Evolutionary conservation across 768 basidiomycete genomes (phyloP).

Genomic region (Cystoderma amianthinum): DNA sequence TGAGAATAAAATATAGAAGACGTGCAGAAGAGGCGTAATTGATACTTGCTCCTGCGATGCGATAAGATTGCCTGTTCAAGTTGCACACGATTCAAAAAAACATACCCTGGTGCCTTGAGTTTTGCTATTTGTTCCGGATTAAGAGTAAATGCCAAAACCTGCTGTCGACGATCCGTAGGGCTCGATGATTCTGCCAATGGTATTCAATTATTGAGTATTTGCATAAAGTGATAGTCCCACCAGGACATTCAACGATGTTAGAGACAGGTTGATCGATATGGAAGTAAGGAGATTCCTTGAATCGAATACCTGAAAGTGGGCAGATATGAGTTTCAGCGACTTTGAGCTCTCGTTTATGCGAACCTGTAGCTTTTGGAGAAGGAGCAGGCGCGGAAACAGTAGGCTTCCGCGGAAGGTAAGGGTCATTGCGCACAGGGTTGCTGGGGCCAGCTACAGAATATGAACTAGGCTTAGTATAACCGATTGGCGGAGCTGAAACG

Average conservation of each 20-base stretch:
- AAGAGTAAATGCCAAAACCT: conserved; percentile 56
- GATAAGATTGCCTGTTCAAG: not conserved
- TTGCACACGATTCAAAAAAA: conserved; percentile 7
- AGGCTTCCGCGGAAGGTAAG: conserved; percentile 52
- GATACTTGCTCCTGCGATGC: conserved; percentile 52
- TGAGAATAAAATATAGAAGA: conserved; percentile 67
- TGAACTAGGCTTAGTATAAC: conserved; percentile 15
- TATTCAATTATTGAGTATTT: conserved; percentile 3
- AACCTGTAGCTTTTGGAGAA: conserved; percentile 23
- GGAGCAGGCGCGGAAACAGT: conserved; percentile 25
- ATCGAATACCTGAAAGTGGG: conserved; percentile 48
- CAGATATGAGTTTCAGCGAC: not conserved
- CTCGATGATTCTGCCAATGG: conserved; percentile 53
- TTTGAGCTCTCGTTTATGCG: not conserved
- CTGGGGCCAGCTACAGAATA: conserved; percentile 24
- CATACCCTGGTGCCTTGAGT: conserved; percentile 50
- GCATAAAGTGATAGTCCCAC: conserved; percentile 26
- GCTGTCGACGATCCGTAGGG: conserved; percentile 69
- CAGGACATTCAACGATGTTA: conserved; percentile 68
- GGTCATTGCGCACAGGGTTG: conserved; percentile 48
- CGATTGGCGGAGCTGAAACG: not conserved
- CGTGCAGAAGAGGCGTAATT: conserved; percentile 85
- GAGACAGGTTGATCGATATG: conserved; percentile 61
- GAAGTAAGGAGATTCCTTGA: conserved; percentile 80
- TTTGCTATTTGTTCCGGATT: conserved; percentile 57